Conservation (phyloP, 1,284 basidiomycete species). For the Rhodotorula sp. region DNA sequence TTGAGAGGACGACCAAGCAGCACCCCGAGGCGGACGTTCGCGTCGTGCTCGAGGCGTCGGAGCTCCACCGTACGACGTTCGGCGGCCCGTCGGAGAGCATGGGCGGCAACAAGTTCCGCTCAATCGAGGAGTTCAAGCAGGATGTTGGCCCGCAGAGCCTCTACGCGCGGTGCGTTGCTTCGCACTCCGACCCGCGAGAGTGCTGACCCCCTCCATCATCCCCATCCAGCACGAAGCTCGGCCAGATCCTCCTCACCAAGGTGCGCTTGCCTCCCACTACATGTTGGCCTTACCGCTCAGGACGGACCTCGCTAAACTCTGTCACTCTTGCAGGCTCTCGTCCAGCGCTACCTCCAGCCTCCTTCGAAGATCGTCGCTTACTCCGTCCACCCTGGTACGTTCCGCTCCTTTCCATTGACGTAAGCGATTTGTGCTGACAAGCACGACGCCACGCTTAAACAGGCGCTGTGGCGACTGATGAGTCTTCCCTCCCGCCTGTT, state of each 20-base stretch:
- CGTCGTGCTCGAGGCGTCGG: slow-evolving; percentile 27
- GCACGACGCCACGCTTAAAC: background rate
- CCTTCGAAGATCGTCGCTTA: slow-evolving; percentile 13
- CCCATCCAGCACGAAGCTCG: slow-evolving; percentile 25
- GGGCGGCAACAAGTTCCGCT: slow-evolving; percentile 30
- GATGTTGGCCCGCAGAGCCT: slow-evolving; percentile 3
- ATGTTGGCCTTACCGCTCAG: no score
- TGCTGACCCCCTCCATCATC: background rate
- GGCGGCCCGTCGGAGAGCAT: slow-evolving; percentile 21
- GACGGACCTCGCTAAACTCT: background rate
- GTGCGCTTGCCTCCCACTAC: background rate
- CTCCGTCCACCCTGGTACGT: slow-evolving; percentile 34
- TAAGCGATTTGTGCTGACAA: background rate
- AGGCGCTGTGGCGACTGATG: slow-evolving; percentile 26
- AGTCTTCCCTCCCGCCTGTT: background rate
- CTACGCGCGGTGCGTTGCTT: slow-evolving; percentile 17
- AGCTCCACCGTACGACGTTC: slow-evolving; percentile 34
- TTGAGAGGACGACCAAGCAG: slow-evolving; percentile 29
- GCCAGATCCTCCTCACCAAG: slow-evolving; percentile 25
- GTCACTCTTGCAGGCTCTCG: slow-evolving; percentile 7
- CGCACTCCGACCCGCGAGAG: no score
- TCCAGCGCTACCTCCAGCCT: slow-evolving; percentile 31
- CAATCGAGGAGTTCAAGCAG: slow-evolving; percentile 31
- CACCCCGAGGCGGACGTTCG: slow-evolving; percentile 31
- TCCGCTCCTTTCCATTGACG: background rate